phyloP scores from a whole-genome alignment of 2,329 filamentous ascomycete genomes.

The Talaromyces sp. region DNA sequence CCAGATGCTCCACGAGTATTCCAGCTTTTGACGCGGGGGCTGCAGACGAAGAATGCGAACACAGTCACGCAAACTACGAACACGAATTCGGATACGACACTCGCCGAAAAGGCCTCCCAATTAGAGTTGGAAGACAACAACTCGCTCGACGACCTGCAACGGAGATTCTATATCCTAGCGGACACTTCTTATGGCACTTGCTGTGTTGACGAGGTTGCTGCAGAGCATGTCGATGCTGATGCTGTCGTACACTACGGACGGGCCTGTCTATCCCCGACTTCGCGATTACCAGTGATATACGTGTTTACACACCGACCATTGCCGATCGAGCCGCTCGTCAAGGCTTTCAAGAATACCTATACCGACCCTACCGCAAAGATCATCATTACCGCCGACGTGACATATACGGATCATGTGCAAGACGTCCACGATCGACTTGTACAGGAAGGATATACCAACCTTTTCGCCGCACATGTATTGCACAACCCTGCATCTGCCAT shows the following conservation, averaged over 20 bases:
- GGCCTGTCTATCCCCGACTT: conserved; percentile 86
- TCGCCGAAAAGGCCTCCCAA: conserved; percentile 28
- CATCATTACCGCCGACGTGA: conserved; percentile 84
- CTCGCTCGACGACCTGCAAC: conserved; percentile 24
- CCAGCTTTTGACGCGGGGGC: conserved; percentile 57
- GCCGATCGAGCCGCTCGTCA: conserved; percentile 56
- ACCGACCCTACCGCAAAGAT: conserved; percentile 61
- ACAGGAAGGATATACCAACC: conserved; percentile 63
- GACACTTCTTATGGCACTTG: conserved; percentile 97
- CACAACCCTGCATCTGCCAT: conserved; percentile 76
- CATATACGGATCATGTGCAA: conserved; percentile 72
- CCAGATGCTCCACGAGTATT: conserved; percentile 79
- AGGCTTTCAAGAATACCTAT: conserved; percentile 67
- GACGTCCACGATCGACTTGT: conserved; percentile 55
- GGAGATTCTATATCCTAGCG: conserved; percentile 73
- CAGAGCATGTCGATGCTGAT: conserved; percentile 86
- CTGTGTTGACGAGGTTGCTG: conserved; percentile 94
- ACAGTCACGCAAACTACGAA: not conserved
- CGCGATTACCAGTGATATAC: conserved; percentile 81
- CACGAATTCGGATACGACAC: not conserved
- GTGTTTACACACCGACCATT: conserved; percentile 77
- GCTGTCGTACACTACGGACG: conserved; percentile 93
- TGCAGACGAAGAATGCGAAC: conserved; percentile 35
- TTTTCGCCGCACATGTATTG: conserved; percentile 68
- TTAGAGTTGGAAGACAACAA: conserved; percentile 19